Evolutionary conservation across 2,329 filamentous ascomycete genomes (phyloP), one percentile per base, ranked within the genome.

Genomic region (Emergomyces pasteurianus): DNA sequence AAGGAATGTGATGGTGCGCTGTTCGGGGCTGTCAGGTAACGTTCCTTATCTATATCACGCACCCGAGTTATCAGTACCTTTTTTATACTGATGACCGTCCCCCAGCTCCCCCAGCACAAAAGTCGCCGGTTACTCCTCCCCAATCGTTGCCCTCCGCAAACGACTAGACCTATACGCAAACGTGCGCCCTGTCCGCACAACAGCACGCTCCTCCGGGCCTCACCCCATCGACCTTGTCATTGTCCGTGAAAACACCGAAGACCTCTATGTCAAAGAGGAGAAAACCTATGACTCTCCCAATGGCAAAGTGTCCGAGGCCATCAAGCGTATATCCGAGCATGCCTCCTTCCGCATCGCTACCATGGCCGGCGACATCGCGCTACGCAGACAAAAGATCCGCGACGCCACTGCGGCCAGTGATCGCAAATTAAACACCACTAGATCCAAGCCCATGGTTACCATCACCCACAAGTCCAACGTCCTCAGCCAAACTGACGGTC

Each of bases 381-480:
- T 95, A 63, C 86, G 91, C 59, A 83, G 94, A 66, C 89, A 96
- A 73, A 86, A 88, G 72, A 86, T 95, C 68, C 85, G 92, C 64
- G 81, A 86, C 46, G 73, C 77, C 14, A 66, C 69, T 26, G 79
- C 80, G 53, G 70, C 73, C 16, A 69, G 78, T 36, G 61, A 54
- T n/a, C n/a, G n/a, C 14, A 52, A 60, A 6, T 28, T 59, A 18
- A 63, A 26, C 31, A 84, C 82, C 31, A 84, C 82, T 73, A 86
- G 88, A 65, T 88, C 91, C 77, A 72, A 78, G 52, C 86, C 91
- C 34, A 82, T 92, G 69, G 92, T 99, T 63, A 99, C 94, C 63
- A 90, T 99, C 74, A 97, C 94, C 57, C 94, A 99, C 83, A 99
- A 99, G 81, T 92, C 87, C 75, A 99, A 99, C 78, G 94, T 99